Percentiles rank a stretch among this genome's conserved stretches.
phyloP scores from a whole-genome alignment of 2,329 filamentous ascomycete species.

The Teratosphaeria nubilosa region DNA sequence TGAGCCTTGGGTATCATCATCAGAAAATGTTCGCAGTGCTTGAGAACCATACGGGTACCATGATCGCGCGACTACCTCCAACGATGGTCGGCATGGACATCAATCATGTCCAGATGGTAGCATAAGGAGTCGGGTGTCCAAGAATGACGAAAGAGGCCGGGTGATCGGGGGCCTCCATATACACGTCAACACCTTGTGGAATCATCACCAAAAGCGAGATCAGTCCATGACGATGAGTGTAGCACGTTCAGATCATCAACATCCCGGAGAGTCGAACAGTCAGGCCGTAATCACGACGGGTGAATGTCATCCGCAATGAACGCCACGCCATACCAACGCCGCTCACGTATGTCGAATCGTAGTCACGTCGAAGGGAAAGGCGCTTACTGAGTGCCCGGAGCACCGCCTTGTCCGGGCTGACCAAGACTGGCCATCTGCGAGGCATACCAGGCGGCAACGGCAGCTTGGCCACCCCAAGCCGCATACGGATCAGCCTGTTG shows the following conservation, averaged over 20 bases:
- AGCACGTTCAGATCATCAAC: neutral
- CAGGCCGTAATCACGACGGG: neutral
- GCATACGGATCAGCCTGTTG: conserved; percentile 11
- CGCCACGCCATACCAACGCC: neutral
- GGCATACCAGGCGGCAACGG: conserved; percentile 17
- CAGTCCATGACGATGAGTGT: neutral
- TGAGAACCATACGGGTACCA: neutral
- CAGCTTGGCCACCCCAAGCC: conserved; percentile 11
- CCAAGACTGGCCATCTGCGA: conserved; percentile 19
- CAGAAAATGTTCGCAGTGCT: neutral
- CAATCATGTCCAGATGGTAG: neutral
- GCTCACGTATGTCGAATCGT: neutral
- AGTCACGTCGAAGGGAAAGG: neutral
- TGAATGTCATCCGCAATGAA: neutral
- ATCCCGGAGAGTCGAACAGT: neutral
- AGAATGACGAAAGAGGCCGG: neutral
- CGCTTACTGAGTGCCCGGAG: conserved; percentile 21
- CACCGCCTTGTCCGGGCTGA: conserved; percentile 27
- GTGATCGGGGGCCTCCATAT: neutral
- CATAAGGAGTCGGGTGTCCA: neutral
- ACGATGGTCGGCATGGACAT: neutral
- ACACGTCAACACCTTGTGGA: neutral
- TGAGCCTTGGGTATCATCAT: neutral
- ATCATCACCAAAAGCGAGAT: neutral
- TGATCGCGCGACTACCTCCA: neutral